Conservation (phyloP, 345 rosid species). For the Citrus unshiu region DNA sequence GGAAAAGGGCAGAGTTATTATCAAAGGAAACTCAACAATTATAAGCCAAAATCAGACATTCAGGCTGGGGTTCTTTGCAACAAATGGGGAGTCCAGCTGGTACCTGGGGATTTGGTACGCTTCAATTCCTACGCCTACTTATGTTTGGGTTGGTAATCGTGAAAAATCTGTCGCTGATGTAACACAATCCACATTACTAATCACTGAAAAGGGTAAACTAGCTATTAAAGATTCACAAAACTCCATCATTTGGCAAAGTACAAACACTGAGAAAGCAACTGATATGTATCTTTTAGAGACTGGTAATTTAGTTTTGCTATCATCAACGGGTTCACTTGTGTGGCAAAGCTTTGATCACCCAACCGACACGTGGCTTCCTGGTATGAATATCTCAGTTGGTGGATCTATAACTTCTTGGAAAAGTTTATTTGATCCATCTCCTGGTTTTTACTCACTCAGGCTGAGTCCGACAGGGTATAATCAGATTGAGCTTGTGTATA, state of each 20-base stretch:
- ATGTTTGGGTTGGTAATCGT: constrained; percentile 62
- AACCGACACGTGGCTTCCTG: constrained; percentile 60
- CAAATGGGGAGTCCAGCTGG: constrained; percentile 35
- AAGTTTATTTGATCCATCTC: constrained; percentile 41
- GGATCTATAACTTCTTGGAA: constrained; percentile 38
- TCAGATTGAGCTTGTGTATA: constrained; percentile 47
- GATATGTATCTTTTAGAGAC: constrained; percentile 27
- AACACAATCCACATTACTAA: constrained; percentile 19
- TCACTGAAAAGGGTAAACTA: constrained; percentile 29
- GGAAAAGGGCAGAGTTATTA: constrained; percentile 21
- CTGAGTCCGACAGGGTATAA: constrained; percentile 32
- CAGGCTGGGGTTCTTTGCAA: constrained; percentile 45
- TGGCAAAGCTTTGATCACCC: constrained; percentile 66
- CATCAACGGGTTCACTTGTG: constrained; percentile 18
- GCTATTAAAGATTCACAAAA: constrained; percentile 31
- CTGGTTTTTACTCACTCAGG: constrained; percentile 40
- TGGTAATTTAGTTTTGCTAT: constrained; percentile 47
- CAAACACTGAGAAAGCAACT: constrained; percentile 25
- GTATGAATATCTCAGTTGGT: constrained; percentile 36
- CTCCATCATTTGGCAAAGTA: constrained; percentile 40
- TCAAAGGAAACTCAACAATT: constrained; percentile 48
- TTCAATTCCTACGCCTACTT: constrained; percentile 40
- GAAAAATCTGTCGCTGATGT: constrained; percentile 31
- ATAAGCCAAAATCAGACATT: constrained; percentile 41
- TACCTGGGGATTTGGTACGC: constrained; percentile 54